A percentile compares a stretch with the other conserved stretches of the same genome.
These are phyloP conservation scores for Tolypocladium ovalisporum DNA, from an alignment of 2,329 filamentous ascomycete genomes.

Conservation along the genomic window DNA sequence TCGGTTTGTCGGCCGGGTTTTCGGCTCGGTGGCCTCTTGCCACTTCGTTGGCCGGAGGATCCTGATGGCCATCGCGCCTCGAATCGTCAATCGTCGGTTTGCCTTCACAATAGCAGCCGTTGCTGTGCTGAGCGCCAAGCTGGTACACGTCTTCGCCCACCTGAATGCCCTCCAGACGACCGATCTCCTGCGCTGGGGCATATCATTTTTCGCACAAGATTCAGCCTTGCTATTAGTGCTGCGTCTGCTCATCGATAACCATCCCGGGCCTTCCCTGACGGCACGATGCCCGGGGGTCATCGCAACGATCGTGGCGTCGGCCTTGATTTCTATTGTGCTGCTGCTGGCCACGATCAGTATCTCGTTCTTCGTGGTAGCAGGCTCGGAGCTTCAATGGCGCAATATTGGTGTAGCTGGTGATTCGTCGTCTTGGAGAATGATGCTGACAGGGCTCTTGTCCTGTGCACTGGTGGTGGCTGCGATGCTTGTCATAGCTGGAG, in stretches of 20 bases:
- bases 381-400: slow-evolving; percentile 21
- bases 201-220: slow-evolving; percentile 15
- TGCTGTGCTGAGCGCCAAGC: slow-evolving; percentile 11
- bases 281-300: background rate
- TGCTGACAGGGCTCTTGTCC: slow-evolving; percentile 15
- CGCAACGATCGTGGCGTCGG: background rate
- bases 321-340: background rate
- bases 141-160: slow-evolving; percentile 12
- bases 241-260: slow-evolving; percentile 7
- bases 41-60: background rate
- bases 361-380: slow-evolving; percentile 14
- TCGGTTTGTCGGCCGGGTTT: background rate
- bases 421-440: slow-evolving; percentile 14
- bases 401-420: slow-evolving; percentile 20
- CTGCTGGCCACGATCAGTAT: slow-evolving; percentile 11
- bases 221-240: slow-evolving; percentile 9
- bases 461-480: background rate
- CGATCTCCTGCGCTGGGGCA: slow-evolving; percentile 10
- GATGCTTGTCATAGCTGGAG: background rate
- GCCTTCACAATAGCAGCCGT: slow-evolving; percentile 11
- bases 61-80: background rate
- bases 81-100: slow-evolving; percentile 7
- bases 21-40: background rate
- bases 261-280: background rate
- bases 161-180: slow-evolving; percentile 7